phyloP scores from a whole-genome alignment of 345 rosid genomes.

The Camelina laxa region DNA sequence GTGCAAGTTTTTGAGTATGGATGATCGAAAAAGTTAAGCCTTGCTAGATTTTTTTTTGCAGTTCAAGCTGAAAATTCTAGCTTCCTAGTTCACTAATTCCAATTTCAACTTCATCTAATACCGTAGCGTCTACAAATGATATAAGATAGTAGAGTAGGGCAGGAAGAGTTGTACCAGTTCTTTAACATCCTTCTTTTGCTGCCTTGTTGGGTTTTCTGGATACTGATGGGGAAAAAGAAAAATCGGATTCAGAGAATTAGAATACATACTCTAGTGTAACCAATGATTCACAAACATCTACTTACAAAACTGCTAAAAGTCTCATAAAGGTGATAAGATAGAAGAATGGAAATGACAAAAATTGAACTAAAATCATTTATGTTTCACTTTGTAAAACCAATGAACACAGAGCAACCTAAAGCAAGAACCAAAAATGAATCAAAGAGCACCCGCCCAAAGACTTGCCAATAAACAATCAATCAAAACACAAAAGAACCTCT shows the following conservation, averaged over 20 bases:
- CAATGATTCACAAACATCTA: slow-evolving; percentile 3
- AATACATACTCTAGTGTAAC: slow-evolving; percentile 8
- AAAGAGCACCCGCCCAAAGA: slow-evolving; percentile 1
- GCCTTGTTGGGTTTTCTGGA: slow-evolving; percentile 96
- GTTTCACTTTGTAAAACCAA: neutral
- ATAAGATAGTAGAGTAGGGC: neutral
- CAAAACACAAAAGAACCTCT: neutral
- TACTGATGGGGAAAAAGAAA: slow-evolving; percentile 56
- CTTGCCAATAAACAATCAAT: neutral
- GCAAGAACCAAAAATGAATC: neutral
- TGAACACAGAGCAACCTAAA: slow-evolving; percentile 12
- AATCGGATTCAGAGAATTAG: neutral
- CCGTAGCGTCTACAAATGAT: neutral
- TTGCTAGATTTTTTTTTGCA: slow-evolving; percentile 4
- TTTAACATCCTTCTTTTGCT: slow-evolving; percentile 88
- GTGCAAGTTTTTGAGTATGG: neutral
- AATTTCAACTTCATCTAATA: slow-evolving; percentile 15
- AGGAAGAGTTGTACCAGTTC: slow-evolving; percentile 66
- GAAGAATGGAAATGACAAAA: neutral
- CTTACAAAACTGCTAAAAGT: neutral
- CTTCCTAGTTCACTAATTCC: too few species aligned
- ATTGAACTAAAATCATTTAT: too few species aligned
- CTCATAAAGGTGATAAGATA: neutral
- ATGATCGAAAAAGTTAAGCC: neutral
- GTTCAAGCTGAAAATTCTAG: too few species aligned